Conservation (phyloP, 2,329 filamentous ascomycete species). For the Colletotrichum agaves region DNA sequence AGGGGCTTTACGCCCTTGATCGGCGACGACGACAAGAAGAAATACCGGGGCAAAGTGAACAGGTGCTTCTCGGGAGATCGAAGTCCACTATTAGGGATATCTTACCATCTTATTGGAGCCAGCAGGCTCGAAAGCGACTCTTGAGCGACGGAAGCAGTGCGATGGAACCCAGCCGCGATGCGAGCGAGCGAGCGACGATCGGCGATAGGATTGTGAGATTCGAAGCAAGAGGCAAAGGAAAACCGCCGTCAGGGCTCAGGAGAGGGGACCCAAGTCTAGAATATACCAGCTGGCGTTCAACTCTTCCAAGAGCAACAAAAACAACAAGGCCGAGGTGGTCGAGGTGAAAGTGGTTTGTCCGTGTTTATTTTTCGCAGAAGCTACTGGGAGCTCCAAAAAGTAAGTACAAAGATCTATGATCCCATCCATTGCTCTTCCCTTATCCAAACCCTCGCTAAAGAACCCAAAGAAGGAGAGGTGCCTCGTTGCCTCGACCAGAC, state of each 20-base stretch:
- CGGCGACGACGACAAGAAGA: too few species aligned
- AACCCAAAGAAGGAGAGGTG: neutral
- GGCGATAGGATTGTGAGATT: neutral
- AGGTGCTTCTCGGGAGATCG: too few species aligned
- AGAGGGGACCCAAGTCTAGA: neutral
- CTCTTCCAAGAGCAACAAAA: neutral
- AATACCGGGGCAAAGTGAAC: too few species aligned
- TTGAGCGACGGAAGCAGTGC: too few species aligned
- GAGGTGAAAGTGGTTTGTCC: neutral
- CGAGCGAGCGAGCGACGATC: too few species aligned
- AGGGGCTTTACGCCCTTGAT: too few species aligned
- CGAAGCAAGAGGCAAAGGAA: neutral
- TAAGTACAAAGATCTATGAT: conserved; percentile 14
- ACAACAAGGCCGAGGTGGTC: neutral
- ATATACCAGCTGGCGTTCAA: neutral
- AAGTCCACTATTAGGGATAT: too few species aligned
- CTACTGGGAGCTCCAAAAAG: neutral
- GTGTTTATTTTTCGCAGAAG: neutral
- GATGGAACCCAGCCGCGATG: too few species aligned
- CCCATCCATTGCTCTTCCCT: conserved; percentile 2
- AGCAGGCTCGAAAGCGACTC: too few species aligned
- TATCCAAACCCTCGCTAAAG: conserved; percentile 1
- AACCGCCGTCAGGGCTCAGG: neutral
- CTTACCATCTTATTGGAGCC: too few species aligned
- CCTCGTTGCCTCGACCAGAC: neutral